Base-by-base conservation (phyloP, 148 eudicot species). In the Suaeda aralocaspica region DNA sequence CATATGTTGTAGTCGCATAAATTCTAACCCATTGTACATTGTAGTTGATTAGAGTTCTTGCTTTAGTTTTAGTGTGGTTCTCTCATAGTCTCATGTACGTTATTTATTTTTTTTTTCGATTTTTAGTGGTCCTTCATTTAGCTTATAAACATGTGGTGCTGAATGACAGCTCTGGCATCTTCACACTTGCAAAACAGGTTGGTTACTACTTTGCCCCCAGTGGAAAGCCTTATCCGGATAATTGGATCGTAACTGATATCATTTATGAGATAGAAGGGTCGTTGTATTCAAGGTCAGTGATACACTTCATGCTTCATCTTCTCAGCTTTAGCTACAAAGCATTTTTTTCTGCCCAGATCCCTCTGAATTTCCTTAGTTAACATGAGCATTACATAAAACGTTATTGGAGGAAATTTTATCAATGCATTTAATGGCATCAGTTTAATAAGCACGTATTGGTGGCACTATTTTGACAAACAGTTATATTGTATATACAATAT, bases 201-300 rank as follows among this genome's bases (percentile, higher is more conserved):
- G 97, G 98, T 63, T 94, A 94, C 82, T 94, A 94, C 84, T 87
- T 88, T 75, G 98, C 98, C 55, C 98, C 97, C 33, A 94, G 98
- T 75, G 98, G 97, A 78, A 94, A 94, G 88, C 92, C 98, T 73
- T 94, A 94, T 69, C 98, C 98, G 70, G 98, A 91, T 76, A 93
- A 93, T 82, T 93, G 98, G 98, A 93, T 93, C 66, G 80, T 89
- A 76, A 93, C 98, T 76, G 98, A 93, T 83, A 76, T 88, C 69
- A 81, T 91, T 65, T 93, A 90, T 82, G 98, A 93, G 86, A 58
- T 83, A 77, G 96, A 93, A 84, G 98, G 98, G 73, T 88, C 92
- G 58, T 70, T 93, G 57, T 83, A 88, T 66, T 85, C 98, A 71
- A 88, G 98, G 98, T 91, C 78, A 67, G 79, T 63, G 28, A 68